These are phyloP conservation scores for Eragrostis curvula DNA, from an alignment of 176 grass and related monocot species.

Conservation along the genomic window DNA sequence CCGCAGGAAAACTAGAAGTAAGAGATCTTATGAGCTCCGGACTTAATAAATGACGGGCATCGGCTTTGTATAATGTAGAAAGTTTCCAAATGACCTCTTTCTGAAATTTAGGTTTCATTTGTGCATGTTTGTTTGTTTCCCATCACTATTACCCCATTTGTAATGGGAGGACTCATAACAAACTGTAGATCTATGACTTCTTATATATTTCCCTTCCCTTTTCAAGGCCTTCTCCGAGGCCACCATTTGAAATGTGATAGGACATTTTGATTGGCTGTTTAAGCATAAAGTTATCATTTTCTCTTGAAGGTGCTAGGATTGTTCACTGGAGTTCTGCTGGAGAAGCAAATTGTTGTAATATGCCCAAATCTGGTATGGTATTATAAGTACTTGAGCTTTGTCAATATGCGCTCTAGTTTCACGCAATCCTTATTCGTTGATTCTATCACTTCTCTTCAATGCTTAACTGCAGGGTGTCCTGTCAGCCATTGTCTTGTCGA, in stretches of 20 bases:
- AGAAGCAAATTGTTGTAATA: conserved; percentile 92
- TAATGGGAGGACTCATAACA: not conserved
- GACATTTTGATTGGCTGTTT: conserved; percentile 27
- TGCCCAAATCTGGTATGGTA: conserved; percentile 93
- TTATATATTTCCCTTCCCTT: not conserved
- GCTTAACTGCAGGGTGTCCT: conserved; percentile 82
- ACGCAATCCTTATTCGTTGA: conserved; percentile 37
- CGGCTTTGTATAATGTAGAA: not conserved
- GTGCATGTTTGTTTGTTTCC: conserved; percentile 21
- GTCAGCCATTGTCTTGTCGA: conserved; percentile 87
- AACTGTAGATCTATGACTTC: not conserved
- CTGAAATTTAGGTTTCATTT: not conserved
- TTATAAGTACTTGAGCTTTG: conserved; percentile 22
- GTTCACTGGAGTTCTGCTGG: conserved; percentile 82
- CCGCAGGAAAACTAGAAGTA: no score
- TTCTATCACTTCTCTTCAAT: conserved; percentile 46
- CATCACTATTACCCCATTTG: not conserved
- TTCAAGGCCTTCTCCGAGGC: not conserved
- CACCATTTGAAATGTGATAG: conserved; percentile 11
- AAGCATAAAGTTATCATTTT: conserved; percentile 40
- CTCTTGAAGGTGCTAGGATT: conserved; percentile 77
- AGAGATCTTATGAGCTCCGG: conserved; percentile 3
- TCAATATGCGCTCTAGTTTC: conserved; percentile 30
- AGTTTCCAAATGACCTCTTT: not conserved
- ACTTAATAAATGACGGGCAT: no score